These are phyloP conservation scores for Eucalyptus marginata DNA, from an alignment of 345 rosid species.

Conservation along the genomic window DNA sequence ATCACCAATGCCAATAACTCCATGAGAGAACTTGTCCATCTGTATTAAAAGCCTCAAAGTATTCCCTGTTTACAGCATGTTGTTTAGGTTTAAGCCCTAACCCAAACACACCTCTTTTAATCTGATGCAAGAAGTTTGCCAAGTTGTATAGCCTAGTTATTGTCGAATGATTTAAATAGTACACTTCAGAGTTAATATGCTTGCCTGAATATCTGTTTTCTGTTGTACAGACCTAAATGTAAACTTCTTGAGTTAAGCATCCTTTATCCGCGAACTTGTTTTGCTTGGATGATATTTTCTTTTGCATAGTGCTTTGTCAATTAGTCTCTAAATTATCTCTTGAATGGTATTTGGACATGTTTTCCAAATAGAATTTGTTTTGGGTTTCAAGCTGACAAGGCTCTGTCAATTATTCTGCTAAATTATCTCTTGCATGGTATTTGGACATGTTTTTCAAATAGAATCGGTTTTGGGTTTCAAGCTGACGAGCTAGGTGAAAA, in stretches of 20 bases:
- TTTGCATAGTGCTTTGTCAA: neutral
- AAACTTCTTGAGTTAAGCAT: neutral
- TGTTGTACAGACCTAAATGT: neutral
- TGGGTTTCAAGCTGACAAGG: neutral
- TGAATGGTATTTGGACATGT: neutral
- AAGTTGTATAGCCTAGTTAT: neutral
- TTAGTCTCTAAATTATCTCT: neutral
- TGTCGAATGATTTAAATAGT: neutral
- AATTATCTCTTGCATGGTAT: no score
- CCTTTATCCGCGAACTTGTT: neutral
- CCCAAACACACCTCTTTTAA: neutral
- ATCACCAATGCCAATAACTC: no score
- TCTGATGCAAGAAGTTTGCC: neutral
- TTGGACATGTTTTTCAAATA: no score
- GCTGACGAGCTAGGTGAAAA: no score
- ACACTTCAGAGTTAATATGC: neutral
- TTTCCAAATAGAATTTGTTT: neutral
- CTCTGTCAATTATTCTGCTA: no score
- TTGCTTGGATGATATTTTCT: neutral
- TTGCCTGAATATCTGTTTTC: neutral
- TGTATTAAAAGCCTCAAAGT: fast-evolving
- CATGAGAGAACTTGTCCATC: no score
- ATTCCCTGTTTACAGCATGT: neutral
- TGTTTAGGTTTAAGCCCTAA: neutral
- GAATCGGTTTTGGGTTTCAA: no score